A percentile compares a stretch with the other conserved stretches of the same genome.
Conservation (phyloP, 202 grass and related monocot genomes). For the Zoysia matrella region DNA sequence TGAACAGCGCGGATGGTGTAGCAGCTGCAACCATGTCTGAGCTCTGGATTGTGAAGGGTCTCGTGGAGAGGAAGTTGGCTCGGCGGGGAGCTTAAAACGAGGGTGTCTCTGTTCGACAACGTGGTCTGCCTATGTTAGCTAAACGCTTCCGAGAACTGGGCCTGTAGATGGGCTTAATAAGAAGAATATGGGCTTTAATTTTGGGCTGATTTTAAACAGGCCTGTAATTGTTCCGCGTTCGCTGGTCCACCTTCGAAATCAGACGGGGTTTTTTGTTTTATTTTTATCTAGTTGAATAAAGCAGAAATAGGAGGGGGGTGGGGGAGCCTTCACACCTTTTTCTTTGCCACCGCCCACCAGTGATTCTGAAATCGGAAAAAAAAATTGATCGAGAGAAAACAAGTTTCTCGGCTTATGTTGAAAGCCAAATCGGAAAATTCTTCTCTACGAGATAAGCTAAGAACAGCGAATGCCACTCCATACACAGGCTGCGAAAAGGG, state of each 20-base stretch:
- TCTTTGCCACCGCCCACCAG: neutral
- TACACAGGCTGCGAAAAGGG: neutral
- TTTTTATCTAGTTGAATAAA: too few species aligned
- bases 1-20: neutral
- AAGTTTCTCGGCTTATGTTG: too few species aligned
- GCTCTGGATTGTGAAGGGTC: too few species aligned
- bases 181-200: neutral
- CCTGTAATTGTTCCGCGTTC: neutral
- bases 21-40: neutral
- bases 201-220: neutral
- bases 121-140: neutral
- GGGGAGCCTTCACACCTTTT: neutral
- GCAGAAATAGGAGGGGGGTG: too few species aligned
- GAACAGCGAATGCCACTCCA: neutral
- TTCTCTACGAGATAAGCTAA: neutral
- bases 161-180: neutral
- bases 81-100: neutral
- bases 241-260: neutral
- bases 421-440: too few species aligned
- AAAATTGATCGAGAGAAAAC: too few species aligned
- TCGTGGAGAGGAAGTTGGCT: neutral
- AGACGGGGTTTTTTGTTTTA: neutral
- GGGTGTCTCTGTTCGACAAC: neutral
- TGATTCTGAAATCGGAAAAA: neutral
- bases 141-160: too few species aligned